Base-by-base conservation (phyloP, 495 filamentous ascomycete species). In the Annulohypoxylon maeteangense region DNA sequence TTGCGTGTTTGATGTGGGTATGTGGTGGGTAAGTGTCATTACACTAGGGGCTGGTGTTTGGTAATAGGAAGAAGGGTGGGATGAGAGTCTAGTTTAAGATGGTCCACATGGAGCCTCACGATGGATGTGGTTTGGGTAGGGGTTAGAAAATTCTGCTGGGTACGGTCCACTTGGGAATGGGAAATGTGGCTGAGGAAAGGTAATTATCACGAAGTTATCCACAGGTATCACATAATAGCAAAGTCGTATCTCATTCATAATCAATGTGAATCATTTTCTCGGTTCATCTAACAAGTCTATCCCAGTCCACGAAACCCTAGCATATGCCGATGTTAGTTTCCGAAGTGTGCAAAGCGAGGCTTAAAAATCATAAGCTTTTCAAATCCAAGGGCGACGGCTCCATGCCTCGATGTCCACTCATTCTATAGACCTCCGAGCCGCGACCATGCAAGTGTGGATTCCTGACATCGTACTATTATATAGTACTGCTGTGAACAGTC, bases 341-440 rank as follows among this genome's bases (percentile, higher is more conserved):
- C 65, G 69, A 51, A 22, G 1, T 59, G n/a, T 36, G 58, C 36
- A 63, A 54, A 60, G 36, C 51, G 27, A 22, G n/a, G n/a, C 18
- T 50, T 51, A 53, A 31, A 67, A 57, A 48, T 29, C 47, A 51
- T 38, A 64, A 54, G 70, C 60, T 65, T 72, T 72, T 69, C 34
- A 48, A 54, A 53, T 51, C 44, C 58, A 23, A 62, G 62, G 61
- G 61, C 61, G 32, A 32, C 62, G 53, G 45, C 67, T 51, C 56
- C 34, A n/a, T 63, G 57, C 45, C 51, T 70, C 59, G 62, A 48
- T 64, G 71, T 60, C 71, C 67, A 74, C 55, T 70, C 67, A 74
- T 60, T 70, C 67, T 67, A 74, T 67, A 67, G 54, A 73, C 44
- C 62, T 54, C 53, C 32, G 58, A 56, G 71, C 67, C 67, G 62